Conservation (phyloP, 306 rosid genomes). For the Luffa acutangula region DNA sequence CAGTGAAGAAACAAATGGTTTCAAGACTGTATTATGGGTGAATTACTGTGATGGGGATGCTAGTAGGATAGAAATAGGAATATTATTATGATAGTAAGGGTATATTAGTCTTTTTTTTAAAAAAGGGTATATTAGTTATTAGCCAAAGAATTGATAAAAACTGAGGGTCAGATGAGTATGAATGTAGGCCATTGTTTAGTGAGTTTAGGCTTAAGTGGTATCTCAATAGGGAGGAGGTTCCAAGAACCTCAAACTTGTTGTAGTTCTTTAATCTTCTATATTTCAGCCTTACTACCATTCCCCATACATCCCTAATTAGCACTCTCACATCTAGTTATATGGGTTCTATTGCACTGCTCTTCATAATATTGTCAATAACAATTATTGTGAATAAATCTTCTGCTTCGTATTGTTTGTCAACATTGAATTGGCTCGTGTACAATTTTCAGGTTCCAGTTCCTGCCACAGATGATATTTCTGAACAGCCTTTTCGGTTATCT, state of each 20-base stretch:
- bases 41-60: neutral
- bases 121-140: neutral
- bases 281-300: neutral
- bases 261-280: neutral
- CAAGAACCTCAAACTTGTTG: neutral
- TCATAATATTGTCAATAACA: neutral
- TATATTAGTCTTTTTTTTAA: too few species aligned
- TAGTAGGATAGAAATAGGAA: neutral
- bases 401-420: neutral
- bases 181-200: neutral
- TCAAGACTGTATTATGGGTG: neutral
- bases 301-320: too few species aligned
- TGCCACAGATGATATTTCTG: slow-evolving; percentile 86
- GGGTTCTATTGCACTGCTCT: neutral
- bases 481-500: slow-evolving; percentile 90
- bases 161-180: neutral
- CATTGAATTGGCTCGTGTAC: slow-evolving; percentile 11
- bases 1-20: too few species aligned
- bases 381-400: neutral
- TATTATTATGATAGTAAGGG: neutral
- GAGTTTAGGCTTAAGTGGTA: neutral
- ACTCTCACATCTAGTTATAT: neutral
- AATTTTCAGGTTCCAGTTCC: slow-evolving; percentile 75
- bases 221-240: neutral
- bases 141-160: neutral